phyloP scores from a whole-genome alignment of 108 stramenopile species.

The Discostella pseudostelligera region DNA sequence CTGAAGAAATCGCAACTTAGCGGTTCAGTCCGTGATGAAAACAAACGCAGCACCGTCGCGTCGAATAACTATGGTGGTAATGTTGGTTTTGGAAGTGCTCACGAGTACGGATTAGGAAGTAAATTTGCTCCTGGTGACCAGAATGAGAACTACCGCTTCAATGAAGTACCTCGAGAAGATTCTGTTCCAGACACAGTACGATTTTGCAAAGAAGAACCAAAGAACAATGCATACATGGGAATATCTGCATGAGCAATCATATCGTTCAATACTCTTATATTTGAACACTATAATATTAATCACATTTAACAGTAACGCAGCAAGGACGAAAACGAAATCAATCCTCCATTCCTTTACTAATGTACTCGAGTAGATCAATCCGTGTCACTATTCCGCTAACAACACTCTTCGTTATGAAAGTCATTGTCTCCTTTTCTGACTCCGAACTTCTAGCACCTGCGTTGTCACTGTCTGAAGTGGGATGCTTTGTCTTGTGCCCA shows the following conservation, averaged over 20 bases:
- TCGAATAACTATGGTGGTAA: slow-evolving; percentile 16
- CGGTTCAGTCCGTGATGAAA: slow-evolving; percentile 17
- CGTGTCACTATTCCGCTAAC: slow-evolving; percentile 78
- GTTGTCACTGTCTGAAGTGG: slow-evolving; percentile 20
- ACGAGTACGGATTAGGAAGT: slow-evolving; percentile 25
- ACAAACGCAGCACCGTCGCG: not conserved
- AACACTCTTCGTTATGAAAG: slow-evolving; percentile 56
- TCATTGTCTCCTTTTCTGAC: slow-evolving; percentile 30
- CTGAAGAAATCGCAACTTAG: slow-evolving; percentile 38
- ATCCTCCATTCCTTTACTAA: slow-evolving; percentile 11
- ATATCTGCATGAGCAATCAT: not conserved
- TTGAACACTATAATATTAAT: too few relatives aligned
- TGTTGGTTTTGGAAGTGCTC: slow-evolving; percentile 39
- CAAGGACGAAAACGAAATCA: not conserved
- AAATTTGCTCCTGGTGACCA: slow-evolving; percentile 12
- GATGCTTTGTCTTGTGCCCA: slow-evolving; percentile 39
- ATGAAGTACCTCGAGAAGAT: slow-evolving; percentile 20
- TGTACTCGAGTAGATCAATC: slow-evolving; percentile 71
- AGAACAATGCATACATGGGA: slow-evolving; percentile 13
- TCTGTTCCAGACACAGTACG: slow-evolving; percentile 28
- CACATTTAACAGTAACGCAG: too few relatives aligned
- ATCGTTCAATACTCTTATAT: too few relatives aligned
- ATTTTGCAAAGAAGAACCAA: slow-evolving; percentile 6
- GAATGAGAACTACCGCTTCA: slow-evolving; percentile 40
- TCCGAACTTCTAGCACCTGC: slow-evolving; percentile 30